Percentiles rank a stretch among this genome's conserved stretches.
Conservation (phyloP, 2,329 filamentous ascomycete genomes). For the Venturia carpophila region DNA sequence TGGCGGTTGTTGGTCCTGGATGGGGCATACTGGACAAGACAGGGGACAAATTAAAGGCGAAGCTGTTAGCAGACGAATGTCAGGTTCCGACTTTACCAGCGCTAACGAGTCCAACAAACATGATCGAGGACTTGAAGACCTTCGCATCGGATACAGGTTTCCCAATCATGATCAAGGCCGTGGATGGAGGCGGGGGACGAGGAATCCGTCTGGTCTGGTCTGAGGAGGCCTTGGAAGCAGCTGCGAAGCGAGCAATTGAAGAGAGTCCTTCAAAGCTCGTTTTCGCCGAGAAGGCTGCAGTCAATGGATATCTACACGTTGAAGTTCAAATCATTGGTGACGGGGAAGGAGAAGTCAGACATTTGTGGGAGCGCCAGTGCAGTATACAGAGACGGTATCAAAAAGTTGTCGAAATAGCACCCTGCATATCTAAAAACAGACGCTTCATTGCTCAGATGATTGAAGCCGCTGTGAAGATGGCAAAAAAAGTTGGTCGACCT, state of each 20-base stretch:
- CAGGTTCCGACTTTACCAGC: slow-evolving; percentile 46
- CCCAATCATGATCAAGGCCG: slow-evolving; percentile 56
- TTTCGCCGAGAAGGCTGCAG: slow-evolving; percentile 55
- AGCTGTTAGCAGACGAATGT: slow-evolving; percentile 44
- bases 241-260: slow-evolving; percentile 44
- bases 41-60: slow-evolving; percentile 49
- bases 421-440: slow-evolving; percentile 43
- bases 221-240: slow-evolving; percentile 38
- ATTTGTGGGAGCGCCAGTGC: slow-evolving; percentile 55
- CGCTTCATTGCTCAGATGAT: slow-evolving; percentile 43
- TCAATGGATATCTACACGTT: slow-evolving; percentile 52
- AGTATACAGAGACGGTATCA: slow-evolving; percentile 54
- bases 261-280: slow-evolving; percentile 52
- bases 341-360: slow-evolving; percentile 42
- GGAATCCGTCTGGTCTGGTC: slow-evolving; percentile 49
- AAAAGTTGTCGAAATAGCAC: slow-evolving; percentile 54
- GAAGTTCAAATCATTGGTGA: slow-evolving; percentile 56
- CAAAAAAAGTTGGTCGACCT: slow-evolving; percentile 33
- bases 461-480: slow-evolving; percentile 47
- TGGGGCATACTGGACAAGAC: slow-evolving; percentile 50
- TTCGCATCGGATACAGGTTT: slow-evolving; percentile 54
- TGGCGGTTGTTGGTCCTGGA: slow-evolving; percentile 48
- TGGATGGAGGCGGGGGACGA: slow-evolving; percentile 54
- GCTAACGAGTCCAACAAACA: slow-evolving; percentile 37
- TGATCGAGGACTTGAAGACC: slow-evolving; percentile 34